A percentile compares a stretch with the other conserved stretches of the same genome.
Conservation (phyloP, 2,329 filamentous ascomycete genomes). For the Magnaporthiopsis poae region DNA sequence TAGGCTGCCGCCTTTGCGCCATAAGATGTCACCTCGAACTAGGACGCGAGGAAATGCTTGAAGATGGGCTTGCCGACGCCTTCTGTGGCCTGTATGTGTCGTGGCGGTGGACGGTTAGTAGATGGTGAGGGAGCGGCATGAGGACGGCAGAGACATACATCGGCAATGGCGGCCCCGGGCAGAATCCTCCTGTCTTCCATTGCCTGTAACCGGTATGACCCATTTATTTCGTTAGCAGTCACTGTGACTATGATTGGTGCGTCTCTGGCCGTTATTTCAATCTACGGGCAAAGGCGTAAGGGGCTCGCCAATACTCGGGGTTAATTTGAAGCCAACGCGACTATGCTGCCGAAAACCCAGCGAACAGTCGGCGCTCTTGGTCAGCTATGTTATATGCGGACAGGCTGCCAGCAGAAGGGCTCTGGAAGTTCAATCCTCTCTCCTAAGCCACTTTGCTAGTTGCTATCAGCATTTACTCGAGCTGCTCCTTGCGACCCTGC, state of each 20-base stretch:
- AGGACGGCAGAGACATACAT: background rate
- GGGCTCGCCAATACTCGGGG: background rate
- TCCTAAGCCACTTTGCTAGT: background rate
- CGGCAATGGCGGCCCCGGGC: slow-evolving; percentile 1
- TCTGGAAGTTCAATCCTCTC: no score
- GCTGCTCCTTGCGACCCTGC: background rate
- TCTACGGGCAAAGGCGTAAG: no score
- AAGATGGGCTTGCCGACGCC: slow-evolving; percentile 3
- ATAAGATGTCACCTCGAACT: slow-evolving; percentile 36
- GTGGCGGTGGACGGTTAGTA: background rate
- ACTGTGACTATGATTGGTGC: background rate
- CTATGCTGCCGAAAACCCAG: no score
- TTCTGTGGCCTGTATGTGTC: slow-evolving; percentile 3
- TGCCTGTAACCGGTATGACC: no score
- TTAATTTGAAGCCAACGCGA: no score
- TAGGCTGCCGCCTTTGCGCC: slow-evolving; percentile 27
- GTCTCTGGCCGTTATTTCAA: no score
- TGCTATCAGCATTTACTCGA: background rate
- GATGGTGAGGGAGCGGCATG: background rate
- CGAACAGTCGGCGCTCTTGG: no score
- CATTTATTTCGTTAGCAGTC: background rate
- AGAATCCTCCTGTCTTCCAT: no score
- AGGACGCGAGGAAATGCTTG: slow-evolving; percentile 9
- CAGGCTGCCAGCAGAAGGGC: no score
- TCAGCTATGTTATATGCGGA: no score